Base-by-base conservation (phyloP, 306 rosid species). In the Crataegus laevigata region DNA sequence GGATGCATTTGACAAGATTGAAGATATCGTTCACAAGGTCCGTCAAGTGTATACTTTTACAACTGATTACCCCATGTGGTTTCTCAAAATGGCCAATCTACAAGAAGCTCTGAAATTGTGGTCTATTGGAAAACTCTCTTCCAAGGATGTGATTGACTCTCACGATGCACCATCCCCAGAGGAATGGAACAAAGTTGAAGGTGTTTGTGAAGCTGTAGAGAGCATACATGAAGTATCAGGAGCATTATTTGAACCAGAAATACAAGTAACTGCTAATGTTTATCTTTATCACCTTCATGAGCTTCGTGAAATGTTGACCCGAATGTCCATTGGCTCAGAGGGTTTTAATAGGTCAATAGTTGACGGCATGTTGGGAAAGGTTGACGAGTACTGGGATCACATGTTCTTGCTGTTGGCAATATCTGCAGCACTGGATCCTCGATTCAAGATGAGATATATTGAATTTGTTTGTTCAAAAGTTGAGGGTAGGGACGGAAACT, bases 381-480 rank as follows among this genome's bases (percentile, higher is more conserved):
- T 70, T 32, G 76, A 50, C 22, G 47, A 77, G 69, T 77, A 61
- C 18, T 70, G 70, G 75, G 52, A 70, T 6, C 69, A 69, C 54
- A 77, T 47, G 55, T 77, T 77, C 76, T n/a, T 70, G 71, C 10
- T 61, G 36, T 47, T 70, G 75, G 71, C 81, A n/a, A 77, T 70
- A 11, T 51, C 76, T 47, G 45, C 64, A n/a, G 81, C 43, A 59
- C 43, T 77, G 70, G 76, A 77, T 64, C 81, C 76, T 69, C 75
- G 55, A 54, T 62, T 60, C 50, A 69, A 69, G 59, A 25, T 77
- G 63, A 30, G 47, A 4, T 77, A 30, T 28, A 22, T 77, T 13
- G 81, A 77, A 28, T 77, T 69, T 25, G 11, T 72, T 22, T 61
- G 38, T 17, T 12, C 28, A 22, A 22, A 59, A 69, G 15, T 68